Evolutionary conservation across 768 basidiomycete species (phyloP).

Genomic region (Trametopsis cervina): DNA sequence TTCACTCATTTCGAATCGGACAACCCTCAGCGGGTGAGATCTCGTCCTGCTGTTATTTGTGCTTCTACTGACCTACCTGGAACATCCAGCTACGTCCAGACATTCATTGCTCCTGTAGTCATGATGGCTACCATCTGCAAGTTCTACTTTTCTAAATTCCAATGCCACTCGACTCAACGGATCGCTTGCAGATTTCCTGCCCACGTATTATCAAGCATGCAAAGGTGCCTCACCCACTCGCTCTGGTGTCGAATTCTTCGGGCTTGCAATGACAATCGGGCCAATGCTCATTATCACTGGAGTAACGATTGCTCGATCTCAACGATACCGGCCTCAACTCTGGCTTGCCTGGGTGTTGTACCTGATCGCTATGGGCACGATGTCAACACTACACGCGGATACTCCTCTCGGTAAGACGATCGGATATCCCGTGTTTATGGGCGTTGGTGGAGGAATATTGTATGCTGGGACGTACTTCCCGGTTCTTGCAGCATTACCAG

Average conservation of each 20-base stretch:
- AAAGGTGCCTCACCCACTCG: conserved; percentile 27
- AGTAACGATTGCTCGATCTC: conserved; percentile 20
- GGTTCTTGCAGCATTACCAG: conserved; percentile 23
- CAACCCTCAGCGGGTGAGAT: conserved; percentile 25
- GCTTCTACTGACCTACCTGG: neutral
- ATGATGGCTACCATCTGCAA: conserved; percentile 12
- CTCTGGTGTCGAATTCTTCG: conserved; percentile 29
- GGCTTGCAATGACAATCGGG: conserved; percentile 21
- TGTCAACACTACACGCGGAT: conserved; percentile 23
- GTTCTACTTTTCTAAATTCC: neutral
- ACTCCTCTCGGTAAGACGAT: conserved; percentile 20
- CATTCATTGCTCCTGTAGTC: conserved; percentile 10
- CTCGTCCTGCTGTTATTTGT: neutral
- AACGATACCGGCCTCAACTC: conserved; percentile 28
- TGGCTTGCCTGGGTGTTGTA: conserved; percentile 27
- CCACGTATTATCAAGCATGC: conserved; percentile 38
- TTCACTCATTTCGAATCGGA: conserved; percentile 23
- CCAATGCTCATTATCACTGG: conserved; percentile 28
- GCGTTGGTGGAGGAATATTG: conserved; percentile 22
- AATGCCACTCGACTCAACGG: neutral
- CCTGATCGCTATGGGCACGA: conserved; percentile 29
- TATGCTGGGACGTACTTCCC: conserved; percentile 21
- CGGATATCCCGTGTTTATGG: conserved; percentile 21
- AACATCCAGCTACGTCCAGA: conserved; percentile 20
- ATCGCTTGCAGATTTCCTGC: conserved; percentile 27